Conservation (phyloP, 495 filamentous ascomycete species). For the Penicillium lividum region DNA sequence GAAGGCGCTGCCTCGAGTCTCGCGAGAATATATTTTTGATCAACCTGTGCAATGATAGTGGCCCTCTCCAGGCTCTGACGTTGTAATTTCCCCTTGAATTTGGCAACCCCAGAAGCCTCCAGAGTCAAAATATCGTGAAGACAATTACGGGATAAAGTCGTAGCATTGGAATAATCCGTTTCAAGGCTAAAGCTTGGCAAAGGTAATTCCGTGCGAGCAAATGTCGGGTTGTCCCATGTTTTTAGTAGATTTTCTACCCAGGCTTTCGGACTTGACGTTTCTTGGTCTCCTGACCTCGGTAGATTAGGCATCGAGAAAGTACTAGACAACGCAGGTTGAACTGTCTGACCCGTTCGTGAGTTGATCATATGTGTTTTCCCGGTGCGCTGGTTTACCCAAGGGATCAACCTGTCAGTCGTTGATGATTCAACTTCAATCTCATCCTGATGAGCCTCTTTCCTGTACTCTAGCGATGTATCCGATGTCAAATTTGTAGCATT, state of each 20-base stretch:
- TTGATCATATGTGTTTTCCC: conserved; percentile 60
- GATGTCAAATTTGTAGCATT: background rate
- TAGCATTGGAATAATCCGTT: background rate
- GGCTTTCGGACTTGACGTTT: conserved; percentile 6
- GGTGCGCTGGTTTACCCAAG: conserved; percentile 71
- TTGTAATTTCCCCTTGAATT: conserved; percentile 59
- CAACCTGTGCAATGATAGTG: conserved; percentile 76
- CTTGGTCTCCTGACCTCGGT: background rate
- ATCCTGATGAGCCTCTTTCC: background rate
- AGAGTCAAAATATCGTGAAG: conserved; percentile 17
- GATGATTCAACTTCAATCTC: background rate
- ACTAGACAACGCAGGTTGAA: conserved; percentile 10
- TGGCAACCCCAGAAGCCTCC: conserved; percentile 23
- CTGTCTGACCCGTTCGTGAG: conserved; percentile 60
- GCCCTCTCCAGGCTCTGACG: conserved; percentile 64
- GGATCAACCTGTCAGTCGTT: conserved; percentile 40
- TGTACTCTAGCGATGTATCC: background rate
- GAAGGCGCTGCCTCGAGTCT: conserved; percentile 42
- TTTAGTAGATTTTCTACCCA: conserved; percentile 44
- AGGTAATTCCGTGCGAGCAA: conserved; percentile 51
- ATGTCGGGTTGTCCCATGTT: conserved; percentile 65
- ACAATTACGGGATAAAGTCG: conserved; percentile 8
- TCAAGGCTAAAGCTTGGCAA: conserved; percentile 42
- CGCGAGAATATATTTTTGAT: conserved; percentile 83
- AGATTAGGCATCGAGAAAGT: background rate